Conservation (phyloP, 495 filamentous ascomycete species). For the Podospora conica region DNA sequence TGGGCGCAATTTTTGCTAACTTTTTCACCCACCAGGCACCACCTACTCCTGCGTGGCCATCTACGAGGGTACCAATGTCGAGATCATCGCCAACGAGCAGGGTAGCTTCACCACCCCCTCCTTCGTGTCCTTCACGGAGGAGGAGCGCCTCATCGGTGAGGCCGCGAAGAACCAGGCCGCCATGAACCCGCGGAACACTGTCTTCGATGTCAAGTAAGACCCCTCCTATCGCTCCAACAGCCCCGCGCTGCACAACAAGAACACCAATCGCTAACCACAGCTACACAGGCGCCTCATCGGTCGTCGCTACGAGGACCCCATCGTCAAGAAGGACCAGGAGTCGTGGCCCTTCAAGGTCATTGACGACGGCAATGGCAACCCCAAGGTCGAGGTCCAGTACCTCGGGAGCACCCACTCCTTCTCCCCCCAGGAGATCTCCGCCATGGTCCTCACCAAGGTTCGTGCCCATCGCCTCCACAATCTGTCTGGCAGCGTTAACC, state of each 20-base stretch:
- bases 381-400: constrained; percentile 92
- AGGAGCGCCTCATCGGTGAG: constrained; percentile 97
- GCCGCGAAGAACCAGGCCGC: constrained; percentile 99
- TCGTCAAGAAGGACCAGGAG: constrained; percentile 96
- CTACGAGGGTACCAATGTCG: constrained; percentile 98
- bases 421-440: constrained; percentile 95
- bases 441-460: constrained; percentile 91
- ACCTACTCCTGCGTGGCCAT: constrained; percentile 99
- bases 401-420: constrained; percentile 89
- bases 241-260: too few species aligned
- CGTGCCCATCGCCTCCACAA: constrained; percentile 8
- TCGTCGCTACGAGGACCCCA: constrained; percentile 86
- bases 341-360: constrained; percentile 98
- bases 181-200: constrained; percentile 95
- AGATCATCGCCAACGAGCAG: constrained; percentile 99
- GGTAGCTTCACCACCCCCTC: constrained; percentile 98
- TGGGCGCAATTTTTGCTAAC: constrained; percentile 8
- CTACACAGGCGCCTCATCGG: constrained; percentile 77
- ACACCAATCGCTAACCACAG: constrained; percentile 22
- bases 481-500: not conserved
- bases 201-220: constrained; percentile 89
- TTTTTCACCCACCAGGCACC: constrained; percentile 57
- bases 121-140: constrained; percentile 97
- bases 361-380: constrained; percentile 74
- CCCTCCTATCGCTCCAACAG: not conserved